Evolutionary conservation across 257 asterid species (phyloP).

Genomic region (Fraxinus quadrangulata): DNA sequence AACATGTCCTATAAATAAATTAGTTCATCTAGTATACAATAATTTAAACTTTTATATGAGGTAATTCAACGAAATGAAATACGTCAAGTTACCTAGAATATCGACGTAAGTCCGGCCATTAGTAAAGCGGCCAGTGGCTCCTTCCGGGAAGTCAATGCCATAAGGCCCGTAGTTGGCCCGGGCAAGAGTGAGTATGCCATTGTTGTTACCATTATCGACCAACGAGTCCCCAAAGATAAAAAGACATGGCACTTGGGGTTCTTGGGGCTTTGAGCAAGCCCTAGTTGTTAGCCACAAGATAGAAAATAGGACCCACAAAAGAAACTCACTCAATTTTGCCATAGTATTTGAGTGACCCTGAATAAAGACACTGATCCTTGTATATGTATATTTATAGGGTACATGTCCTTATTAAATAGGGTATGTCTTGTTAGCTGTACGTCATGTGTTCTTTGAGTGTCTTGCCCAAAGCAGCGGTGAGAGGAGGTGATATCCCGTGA

Average conservation of each 20-base stretch:
- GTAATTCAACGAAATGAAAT: not conserved
- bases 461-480: constrained; percentile 36
- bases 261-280: constrained; percentile 46
- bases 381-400: constrained; percentile 24
- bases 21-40: not conserved
- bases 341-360: constrained; percentile 10
- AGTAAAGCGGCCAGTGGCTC: constrained; percentile 82
- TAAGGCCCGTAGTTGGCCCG: constrained; percentile 85
- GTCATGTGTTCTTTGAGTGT: constrained; percentile 29
- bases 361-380: constrained; percentile 1
- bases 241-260: constrained; percentile 67
- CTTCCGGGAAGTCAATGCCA: constrained; percentile 81
- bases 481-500: constrained; percentile 49
- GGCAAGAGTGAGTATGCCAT: constrained; percentile 68
- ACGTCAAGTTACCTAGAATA: constrained; percentile 47
- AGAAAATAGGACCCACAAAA: constrained; percentile 33
- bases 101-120: constrained; percentile 90
- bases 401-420: constrained; percentile 31
- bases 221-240: constrained; percentile 85
- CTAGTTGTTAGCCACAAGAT: constrained; percentile 28
- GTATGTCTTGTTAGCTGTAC: constrained; percentile 34
- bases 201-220: constrained; percentile 90
- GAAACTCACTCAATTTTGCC: constrained; percentile 24
- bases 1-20: not conserved
- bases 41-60: not conserved